Percentiles rank a stretch among this genome's conserved stretches.
Evolutionary conservation across 345 rosid genomes (phyloP).

Genomic region (Adansonia digitata): DNA sequence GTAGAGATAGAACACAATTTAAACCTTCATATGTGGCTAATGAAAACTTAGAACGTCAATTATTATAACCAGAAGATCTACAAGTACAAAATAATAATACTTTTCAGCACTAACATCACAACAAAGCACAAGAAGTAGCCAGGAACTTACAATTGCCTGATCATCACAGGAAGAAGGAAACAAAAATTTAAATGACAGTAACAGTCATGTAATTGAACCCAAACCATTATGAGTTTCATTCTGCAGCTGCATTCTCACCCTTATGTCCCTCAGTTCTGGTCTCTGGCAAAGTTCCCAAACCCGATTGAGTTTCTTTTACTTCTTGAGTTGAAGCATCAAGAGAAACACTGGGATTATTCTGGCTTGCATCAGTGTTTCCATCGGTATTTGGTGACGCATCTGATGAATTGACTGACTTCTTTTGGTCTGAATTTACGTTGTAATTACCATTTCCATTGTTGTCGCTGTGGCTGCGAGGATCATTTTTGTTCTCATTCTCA

Average conservation of each 20-base stretch:
- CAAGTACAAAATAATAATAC: neutral
- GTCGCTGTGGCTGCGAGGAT: no score
- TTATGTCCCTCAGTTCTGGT: conserved; percentile 25
- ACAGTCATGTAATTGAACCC: neutral
- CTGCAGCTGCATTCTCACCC: conserved; percentile 44
- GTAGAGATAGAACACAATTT: neutral
- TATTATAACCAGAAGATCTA: neutral
- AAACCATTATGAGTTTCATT: conserved; percentile 20
- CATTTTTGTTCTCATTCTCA: conserved; percentile 2
- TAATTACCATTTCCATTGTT: conserved; percentile 5
- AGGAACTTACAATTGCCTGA: conserved; percentile 7
- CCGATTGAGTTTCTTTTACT: conserved; percentile 36
- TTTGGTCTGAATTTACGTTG: neutral
- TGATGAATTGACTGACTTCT: conserved; percentile 20
- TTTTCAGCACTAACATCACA: conserved; percentile 3
- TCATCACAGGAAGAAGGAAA: conserved; percentile 2
- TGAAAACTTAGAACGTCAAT: neutral
- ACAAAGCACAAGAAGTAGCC: neutral
- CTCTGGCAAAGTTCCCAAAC: conserved; percentile 46
- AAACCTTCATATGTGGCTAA: neutral
- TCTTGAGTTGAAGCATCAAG: conserved; percentile 38
- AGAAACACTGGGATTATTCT: conserved; percentile 22
- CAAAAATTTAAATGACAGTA: conserved; percentile 5
- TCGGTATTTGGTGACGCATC: conserved; percentile 21
- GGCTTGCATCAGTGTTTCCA: conserved; percentile 21